Evolutionary conservation across 306 rosid genomes (phyloP).

Genomic region (Corylus americana): DNA sequence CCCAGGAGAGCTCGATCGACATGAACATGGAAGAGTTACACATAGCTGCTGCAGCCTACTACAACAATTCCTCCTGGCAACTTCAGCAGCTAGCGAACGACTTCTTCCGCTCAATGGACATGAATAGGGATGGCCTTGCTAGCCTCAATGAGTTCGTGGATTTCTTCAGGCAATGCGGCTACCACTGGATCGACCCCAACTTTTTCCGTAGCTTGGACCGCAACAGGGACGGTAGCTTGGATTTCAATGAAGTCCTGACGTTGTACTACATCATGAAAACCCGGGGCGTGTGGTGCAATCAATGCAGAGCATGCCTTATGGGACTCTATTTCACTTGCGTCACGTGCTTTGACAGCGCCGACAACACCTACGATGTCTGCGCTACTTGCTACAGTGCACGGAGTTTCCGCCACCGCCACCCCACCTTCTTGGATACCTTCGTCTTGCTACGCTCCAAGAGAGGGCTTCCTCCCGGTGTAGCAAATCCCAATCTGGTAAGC

Average conservation of each 20-base stretch:
- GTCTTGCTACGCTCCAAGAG: neutral
- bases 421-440: conserved; percentile 7
- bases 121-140: conserved; percentile 6
- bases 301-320: neutral
- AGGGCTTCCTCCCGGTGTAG: neutral
- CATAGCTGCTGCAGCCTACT: conserved; percentile 10
- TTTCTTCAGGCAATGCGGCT: neutral
- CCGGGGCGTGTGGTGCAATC: neutral
- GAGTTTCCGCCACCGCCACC: neutral
- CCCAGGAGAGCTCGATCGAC: neutral
- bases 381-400: neutral
- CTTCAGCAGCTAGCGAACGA: neutral
- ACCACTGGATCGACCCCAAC: neutral
- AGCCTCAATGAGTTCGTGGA: neutral
- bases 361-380: conserved; percentile 8
- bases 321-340: conserved; percentile 23
- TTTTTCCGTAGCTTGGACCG: neutral
- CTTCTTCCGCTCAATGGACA: conserved; percentile 21
- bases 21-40: conserved; percentile 16
- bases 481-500: neutral
- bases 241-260: conserved; percentile 16
- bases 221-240: conserved; percentile 2
- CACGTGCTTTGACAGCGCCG: neutral
- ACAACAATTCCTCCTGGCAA: neutral
- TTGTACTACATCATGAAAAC: conserved; percentile 26